These are phyloP conservation scores for Cladosporium sp. DNA, from an alignment of 2,329 filamentous ascomycete species.

Conservation along the genomic window DNA sequence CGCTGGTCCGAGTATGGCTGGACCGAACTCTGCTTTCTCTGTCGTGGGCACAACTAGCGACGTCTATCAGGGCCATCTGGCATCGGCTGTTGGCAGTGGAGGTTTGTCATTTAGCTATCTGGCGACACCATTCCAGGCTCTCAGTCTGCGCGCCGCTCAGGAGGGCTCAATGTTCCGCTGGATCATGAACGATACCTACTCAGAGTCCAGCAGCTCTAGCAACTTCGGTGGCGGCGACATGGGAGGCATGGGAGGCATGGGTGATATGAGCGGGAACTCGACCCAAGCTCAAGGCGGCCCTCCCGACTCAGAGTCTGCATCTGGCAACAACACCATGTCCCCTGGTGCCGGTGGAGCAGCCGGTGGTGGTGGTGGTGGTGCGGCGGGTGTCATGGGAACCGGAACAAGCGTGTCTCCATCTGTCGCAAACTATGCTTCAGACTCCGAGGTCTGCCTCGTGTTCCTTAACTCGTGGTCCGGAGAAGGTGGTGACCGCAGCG, in stretches of 20 bases:
- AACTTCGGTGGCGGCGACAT: neutral
- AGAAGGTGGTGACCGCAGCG: conserved; percentile 34
- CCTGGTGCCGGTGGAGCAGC: neutral
- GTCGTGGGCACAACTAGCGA: conserved; percentile 13
- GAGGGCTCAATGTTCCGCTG: conserved; percentile 29
- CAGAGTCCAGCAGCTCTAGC: conserved; percentile 25
- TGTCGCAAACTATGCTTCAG: conserved; percentile 14
- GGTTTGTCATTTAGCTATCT: conserved; percentile 29
- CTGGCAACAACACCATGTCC: conserved; percentile 1
- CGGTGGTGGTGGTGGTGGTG: conserved; percentile 4
- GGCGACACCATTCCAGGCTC: conserved; percentile 31
- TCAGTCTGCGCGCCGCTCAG: conserved; percentile 27
- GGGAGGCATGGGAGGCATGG: neutral
- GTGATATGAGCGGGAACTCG: neutral
- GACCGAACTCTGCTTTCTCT: conserved; percentile 21
- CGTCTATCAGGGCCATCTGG: conserved; percentile 15
- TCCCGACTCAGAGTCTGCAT: neutral
- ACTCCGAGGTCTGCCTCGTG: conserved; percentile 35
- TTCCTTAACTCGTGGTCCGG: conserved; percentile 36
- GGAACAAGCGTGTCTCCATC: conserved; percentile 14
- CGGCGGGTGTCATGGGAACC: neutral
- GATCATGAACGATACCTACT: conserved; percentile 28
- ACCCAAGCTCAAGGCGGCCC: neutral
- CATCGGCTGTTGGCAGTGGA: conserved; percentile 25
- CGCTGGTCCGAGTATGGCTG: conserved; percentile 52